Conservation (phyloP, 148 eudicot species). For the Spergularia marina region DNA sequence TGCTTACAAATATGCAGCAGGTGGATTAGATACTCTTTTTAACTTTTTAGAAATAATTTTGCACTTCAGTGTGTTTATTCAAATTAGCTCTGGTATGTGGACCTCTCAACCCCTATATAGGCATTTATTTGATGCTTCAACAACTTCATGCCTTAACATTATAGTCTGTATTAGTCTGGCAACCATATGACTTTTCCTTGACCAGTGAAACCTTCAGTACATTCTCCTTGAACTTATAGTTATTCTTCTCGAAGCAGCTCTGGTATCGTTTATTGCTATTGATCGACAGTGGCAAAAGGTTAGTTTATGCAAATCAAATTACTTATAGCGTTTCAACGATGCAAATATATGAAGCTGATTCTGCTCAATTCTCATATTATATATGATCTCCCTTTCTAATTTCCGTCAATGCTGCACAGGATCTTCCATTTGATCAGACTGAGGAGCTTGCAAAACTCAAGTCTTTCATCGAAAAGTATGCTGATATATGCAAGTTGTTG, state of each 20-base stretch:
- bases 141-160: background rate
- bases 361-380: background rate
- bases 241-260: conserved; percentile 56
- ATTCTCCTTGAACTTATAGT: conserved; percentile 43
- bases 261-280: conserved; percentile 56
- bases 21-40: background rate
- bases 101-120: background rate
- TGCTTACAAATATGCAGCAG: conserved; percentile 3
- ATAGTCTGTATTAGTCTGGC: background rate
- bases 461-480: conserved; percentile 50
- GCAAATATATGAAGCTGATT: background rate
- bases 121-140: background rate
- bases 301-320: conserved; percentile 13
- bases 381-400: too few relatives aligned
- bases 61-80: background rate
- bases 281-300: conserved; percentile 77
- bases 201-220: conserved; percentile 45
- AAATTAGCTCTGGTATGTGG: background rate
- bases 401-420: conserved; percentile 35
- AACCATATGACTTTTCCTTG: conserved; percentile 27
- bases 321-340: background rate
- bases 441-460: conserved; percentile 61
- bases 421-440: conserved; percentile 74
- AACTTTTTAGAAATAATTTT: background rate
- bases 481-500: conserved; percentile 61